Evolutionary conservation across 2,329 filamentous ascomycete species (phyloP), one percentile per base, ranked within the genome.

Genomic region (Pleoardoris graminearum): DNA sequence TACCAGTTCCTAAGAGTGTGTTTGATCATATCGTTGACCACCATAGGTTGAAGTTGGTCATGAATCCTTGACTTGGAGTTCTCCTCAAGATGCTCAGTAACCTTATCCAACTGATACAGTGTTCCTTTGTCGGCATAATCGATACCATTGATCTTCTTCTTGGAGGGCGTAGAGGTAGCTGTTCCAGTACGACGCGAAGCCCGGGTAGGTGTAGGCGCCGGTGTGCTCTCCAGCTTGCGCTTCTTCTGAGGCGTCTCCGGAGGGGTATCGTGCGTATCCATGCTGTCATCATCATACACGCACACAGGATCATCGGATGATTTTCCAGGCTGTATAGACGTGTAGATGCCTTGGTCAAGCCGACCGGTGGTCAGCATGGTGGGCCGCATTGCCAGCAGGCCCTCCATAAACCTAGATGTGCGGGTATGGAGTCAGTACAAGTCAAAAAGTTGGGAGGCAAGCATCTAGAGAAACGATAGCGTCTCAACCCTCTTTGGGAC

Each of bases 371-470:
- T 55, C 0, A 4, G 1, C 58, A 73, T 52, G 0, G 54, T 61
- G 0, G 75, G 76, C 21, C 67, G 65, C 17, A 69, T 54, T 1
- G 53, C 54, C 0, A 47, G 17, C 1, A 78, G 54, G 0, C 39
- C 78, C 0, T 76, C 69, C 1, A 79, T 77, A 52, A 91, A 87
- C 30, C 30, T 32, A 12, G 4, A 6, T n/a, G n/a, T 32, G 4
- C 4, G 10, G 10, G n/a, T 32, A 6, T 32, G 30, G n/a, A 32
- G 30, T 32, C 30, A 32, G 30, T 12, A 32, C n/a, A 14, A 12
- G 30, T 32, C 30, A 5, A 4, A 32, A 12, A 3, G 12, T 32
- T 32, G n/a, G n/a, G n/a, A n/a, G n/a, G n/a, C n/a, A n/a, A n/a
- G n/a, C n/a, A n/a, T n/a, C n/a, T n/a, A n/a, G n/a, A n/a, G n/a